Percentiles rank a stretch among this genome's conserved stretches.
Evolutionary conservation across 2,329 filamentous ascomycete genomes (phyloP).

Genomic region (Ramichloridium luteum): DNA sequence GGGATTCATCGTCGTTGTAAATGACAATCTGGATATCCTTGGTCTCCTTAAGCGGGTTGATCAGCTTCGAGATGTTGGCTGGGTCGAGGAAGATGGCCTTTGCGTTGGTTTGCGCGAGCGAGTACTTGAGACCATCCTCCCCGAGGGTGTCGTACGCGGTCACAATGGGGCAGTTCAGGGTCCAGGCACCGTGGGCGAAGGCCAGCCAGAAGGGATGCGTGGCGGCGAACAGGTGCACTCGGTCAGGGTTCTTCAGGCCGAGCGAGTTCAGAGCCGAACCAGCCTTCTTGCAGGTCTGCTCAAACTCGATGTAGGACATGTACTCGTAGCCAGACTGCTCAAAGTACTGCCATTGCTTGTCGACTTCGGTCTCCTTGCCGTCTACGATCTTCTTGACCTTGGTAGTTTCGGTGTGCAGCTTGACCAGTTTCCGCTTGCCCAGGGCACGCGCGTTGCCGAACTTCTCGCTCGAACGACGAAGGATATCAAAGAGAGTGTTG

Average conservation of each 20-base stretch:
- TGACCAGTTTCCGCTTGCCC: constrained; percentile 7
- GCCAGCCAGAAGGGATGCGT: constrained; percentile 8
- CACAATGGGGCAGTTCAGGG: constrained; percentile 7
- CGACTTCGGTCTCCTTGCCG: constrained; percentile 6
- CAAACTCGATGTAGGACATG: constrained; percentile 7
- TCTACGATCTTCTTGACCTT: constrained; percentile 9
- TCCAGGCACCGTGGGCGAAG: constrained; percentile 7
- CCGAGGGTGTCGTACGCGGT: constrained; percentile 26
- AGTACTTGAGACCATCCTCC: constrained; percentile 25
- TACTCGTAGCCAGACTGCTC: constrained; percentile 7
- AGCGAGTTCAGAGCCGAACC: constrained; percentile 7
- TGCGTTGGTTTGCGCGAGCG: constrained; percentile 23
- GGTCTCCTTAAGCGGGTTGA: constrained; percentile 45
- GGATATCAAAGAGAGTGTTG: constrained; percentile 6
- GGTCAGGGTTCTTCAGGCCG: constrained; percentile 5
- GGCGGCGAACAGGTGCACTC: constrained; percentile 7
- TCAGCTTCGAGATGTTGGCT: constrained; percentile 25
- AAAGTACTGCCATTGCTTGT: constrained; percentile 8
- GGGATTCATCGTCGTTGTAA: constrained; percentile 38
- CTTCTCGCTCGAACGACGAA: constrained; percentile 3
- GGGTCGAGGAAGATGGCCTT: constrained; percentile 26
- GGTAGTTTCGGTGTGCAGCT: constrained; percentile 6
- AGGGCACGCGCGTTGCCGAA: constrained; percentile 6
- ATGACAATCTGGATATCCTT: constrained; percentile 48
- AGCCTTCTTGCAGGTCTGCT: constrained; percentile 2